Evolutionary conservation across 2,329 filamentous ascomycete genomes (phyloP), one percentile per base, ranked within the genome.

Genomic region (Didymella lethalis): DNA sequence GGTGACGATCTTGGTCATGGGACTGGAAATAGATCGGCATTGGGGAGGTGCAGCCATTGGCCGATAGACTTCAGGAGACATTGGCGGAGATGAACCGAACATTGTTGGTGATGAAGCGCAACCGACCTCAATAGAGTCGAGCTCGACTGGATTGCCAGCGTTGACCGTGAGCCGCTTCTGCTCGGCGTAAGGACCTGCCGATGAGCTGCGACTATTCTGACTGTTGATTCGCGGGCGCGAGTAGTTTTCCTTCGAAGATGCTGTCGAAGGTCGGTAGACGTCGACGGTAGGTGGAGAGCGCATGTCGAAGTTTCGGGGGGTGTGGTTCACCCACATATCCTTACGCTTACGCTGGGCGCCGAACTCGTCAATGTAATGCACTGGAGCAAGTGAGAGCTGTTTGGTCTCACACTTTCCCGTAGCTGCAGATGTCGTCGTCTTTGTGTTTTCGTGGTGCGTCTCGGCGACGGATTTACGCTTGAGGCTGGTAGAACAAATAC

Each of bases 251-350:
- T 53, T 62, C 3, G 64, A 65, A 10, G 64, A 65, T 57, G 56
- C 53, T 32, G 46, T 52, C 16, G 65, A 64, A 28, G 64, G 57
- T 18, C 60, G 62, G 43, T 64, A 66, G 11, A 64, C 59, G 26
- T 70, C 65, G 18, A 64, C 38, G 25, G 49, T 56, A 34, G 62
- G 64, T 25, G 64, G 52, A 7, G 66, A 56, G 14, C 58, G 59
- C 57, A 71, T 60, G 47, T 74, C 74, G 50, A 69, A 71, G 40
- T 61, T 55, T 34, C 72, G 66, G 29, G 74, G 74, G 7, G 72
- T 76, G 51, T 75, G 73, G 48, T 76, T 75, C 38, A 75, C 64
- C 48, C 75, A 75, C n/a, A 60, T 71, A 25, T 68, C 71, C 54
- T 67, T 70, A 12, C 65, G 62, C 56, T 68, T 64, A 59, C 70